Conservation (phyloP, 768 basidiomycete species). For the Amanita fuliginea region DNA sequence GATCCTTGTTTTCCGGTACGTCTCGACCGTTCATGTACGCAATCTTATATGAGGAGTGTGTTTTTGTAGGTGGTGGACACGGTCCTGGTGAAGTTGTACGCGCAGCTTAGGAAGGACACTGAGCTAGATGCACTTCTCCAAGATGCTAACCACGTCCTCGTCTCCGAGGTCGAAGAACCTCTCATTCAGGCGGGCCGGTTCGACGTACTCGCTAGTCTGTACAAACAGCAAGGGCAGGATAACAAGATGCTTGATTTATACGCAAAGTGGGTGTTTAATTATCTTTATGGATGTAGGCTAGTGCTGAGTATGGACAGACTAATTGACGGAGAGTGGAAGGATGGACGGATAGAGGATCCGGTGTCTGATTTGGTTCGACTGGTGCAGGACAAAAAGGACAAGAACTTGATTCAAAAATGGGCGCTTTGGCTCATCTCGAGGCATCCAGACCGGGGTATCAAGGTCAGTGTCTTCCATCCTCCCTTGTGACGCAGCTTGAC, state of each 20-base stretch:
- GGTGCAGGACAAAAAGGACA: constrained; percentile 47
- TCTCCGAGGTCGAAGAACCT: constrained; percentile 53
- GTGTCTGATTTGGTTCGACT: constrained; percentile 46
- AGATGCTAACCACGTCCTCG: constrained; percentile 39
- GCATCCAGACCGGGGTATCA: constrained; percentile 60
- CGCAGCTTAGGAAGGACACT: constrained; percentile 44
- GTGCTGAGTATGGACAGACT: constrained; percentile 21
- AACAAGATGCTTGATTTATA: constrained; percentile 56
- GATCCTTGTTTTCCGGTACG: constrained; percentile 2
- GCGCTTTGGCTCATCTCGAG: constrained; percentile 69
- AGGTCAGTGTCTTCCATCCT: constrained; percentile 28
- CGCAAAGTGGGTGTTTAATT: constrained; percentile 26
- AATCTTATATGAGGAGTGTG: background rate
- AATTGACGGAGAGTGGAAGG: constrained; percentile 53
- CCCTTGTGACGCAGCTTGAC: constrained; percentile 3
- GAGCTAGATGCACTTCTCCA: constrained; percentile 52
- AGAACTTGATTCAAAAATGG: constrained; percentile 58
- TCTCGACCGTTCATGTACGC: background rate
- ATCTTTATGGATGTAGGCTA: background rate
- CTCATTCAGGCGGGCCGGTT: constrained; percentile 43
- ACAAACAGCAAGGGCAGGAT: constrained; percentile 44
- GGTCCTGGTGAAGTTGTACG: constrained; percentile 64
- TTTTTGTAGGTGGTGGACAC: constrained; percentile 63
- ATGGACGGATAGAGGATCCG: constrained; percentile 55
- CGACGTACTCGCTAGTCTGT: constrained; percentile 50